These are phyloP conservation scores for Emericellopsis terricola DNA, from an alignment of 495 filamentous ascomycete species.

Conservation along the genomic window DNA sequence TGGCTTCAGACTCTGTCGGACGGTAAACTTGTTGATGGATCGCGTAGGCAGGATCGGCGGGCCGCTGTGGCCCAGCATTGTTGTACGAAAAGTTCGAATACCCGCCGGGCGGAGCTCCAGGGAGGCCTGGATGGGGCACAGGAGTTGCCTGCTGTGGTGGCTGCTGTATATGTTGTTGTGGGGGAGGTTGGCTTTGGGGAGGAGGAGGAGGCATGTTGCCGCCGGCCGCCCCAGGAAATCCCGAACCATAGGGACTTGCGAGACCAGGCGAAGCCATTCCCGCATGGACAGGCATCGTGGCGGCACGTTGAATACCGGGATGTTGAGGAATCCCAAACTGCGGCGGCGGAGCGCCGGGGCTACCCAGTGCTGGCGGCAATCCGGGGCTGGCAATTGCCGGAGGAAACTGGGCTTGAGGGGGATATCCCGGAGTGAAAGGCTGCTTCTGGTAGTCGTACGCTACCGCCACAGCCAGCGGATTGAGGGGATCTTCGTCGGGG, in stretches of 20 bases:
- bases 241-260: conserved; percentile 18
- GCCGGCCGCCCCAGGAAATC: conserved; percentile 20
- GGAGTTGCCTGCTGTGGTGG: conserved; percentile 10
- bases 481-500: conserved; percentile 48
- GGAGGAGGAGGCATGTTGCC: conserved; percentile 13
- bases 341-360: conserved; percentile 17
- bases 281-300: conserved; percentile 20
- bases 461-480: conserved; percentile 51
- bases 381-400: conserved; percentile 21
- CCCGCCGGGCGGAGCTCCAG: conserved; percentile 21
- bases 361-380: conserved; percentile 17
- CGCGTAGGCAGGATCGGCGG: conserved; percentile 32
- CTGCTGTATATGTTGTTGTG: conserved; percentile 8
- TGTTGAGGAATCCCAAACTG: conserved; percentile 16
- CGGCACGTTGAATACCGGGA: conserved; percentile 19
- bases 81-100: conserved; percentile 41
- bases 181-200: conserved; percentile 9
- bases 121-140: conserved; percentile 9
- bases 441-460: conserved; percentile 37
- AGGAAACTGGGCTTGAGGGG: conserved; percentile 15
- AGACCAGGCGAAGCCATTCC: conserved; percentile 13
- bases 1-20: conserved; percentile 46
- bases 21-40: conserved; percentile 65
- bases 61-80: conserved; percentile 7
- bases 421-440: conserved; percentile 27